These are phyloP conservation scores for Dactylellina parvicollis DNA, from an alignment of 2,329 filamentous ascomycete species.

Conservation along the genomic window DNA sequence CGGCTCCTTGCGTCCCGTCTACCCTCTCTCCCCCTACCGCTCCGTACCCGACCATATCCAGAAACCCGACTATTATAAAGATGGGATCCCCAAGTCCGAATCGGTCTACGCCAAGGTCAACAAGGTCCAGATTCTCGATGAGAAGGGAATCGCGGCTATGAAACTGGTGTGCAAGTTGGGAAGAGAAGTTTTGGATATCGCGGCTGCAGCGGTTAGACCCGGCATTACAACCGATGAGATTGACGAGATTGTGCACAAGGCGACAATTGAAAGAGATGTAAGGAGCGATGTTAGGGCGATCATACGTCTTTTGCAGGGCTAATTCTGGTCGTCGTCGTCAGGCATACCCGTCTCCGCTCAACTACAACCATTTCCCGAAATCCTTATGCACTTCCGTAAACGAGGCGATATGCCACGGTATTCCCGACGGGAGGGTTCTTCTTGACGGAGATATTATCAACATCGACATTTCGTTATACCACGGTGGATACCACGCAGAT, in stretches of 20 bases:
- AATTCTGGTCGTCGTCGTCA: slow-evolving; percentile 61
- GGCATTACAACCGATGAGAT: slow-evolving; percentile 96
- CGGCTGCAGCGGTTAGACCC: slow-evolving; percentile 82
- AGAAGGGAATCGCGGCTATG: slow-evolving; percentile 70
- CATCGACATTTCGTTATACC: slow-evolving; percentile 93
- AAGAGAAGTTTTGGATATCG: slow-evolving; percentile 91
- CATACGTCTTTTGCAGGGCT: neutral
- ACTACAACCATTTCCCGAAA: slow-evolving; percentile 97
- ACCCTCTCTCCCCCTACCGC: slow-evolving; percentile 78
- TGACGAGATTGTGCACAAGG: slow-evolving; percentile 93
- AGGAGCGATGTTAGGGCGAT: slow-evolving; percentile 60
- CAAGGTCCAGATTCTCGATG: slow-evolving; percentile 61
- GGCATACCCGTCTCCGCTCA: slow-evolving; percentile 93
- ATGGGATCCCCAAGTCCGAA: slow-evolving; percentile 77
- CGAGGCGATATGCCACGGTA: slow-evolving; percentile 98
- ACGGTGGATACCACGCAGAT: slow-evolving; percentile 94
- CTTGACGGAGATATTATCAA: slow-evolving; percentile 96
- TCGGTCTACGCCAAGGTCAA: slow-evolving; percentile 60
- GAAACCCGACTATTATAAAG: slow-evolving; percentile 85
- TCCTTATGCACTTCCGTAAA: slow-evolving; percentile 96
- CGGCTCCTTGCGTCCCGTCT: slow-evolving; percentile 83
- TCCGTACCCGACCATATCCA: slow-evolving; percentile 81
- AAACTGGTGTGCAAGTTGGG: slow-evolving; percentile 87
- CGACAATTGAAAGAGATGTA: slow-evolving; percentile 90
- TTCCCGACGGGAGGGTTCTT: slow-evolving; percentile 87